Evolutionary conservation across 78 protist species (phyloP).

Genomic region (Dictyostelium capitatum): DNA sequence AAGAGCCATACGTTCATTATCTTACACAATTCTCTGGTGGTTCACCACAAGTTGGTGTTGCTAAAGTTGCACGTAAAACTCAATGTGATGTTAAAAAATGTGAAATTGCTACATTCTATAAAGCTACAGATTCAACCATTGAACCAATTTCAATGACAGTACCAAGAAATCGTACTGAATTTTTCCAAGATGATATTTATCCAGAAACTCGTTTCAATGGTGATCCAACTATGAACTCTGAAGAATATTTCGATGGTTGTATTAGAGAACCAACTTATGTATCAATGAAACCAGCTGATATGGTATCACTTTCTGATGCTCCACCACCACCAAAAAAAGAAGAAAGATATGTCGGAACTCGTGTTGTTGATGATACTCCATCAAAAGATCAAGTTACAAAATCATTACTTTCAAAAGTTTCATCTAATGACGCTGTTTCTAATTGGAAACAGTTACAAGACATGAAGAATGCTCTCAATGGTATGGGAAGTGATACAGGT

Average conservation of each 20-base stretch:
- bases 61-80: conserved; percentile 80
- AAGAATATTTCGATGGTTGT: conserved; percentile 89
- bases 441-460: conserved; percentile 22
- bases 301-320: conserved; percentile 46
- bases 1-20: conserved; percentile 84
- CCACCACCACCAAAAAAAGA: conserved; percentile 68
- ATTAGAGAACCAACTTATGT: conserved; percentile 46
- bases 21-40: conserved; percentile 69
- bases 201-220: conserved; percentile 81
- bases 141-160: conserved; percentile 87
- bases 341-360: background rate
- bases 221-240: conserved; percentile 83
- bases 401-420: conserved; percentile 17
- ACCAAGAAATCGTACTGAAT: conserved; percentile 87
- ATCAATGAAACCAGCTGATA: conserved; percentile 53
- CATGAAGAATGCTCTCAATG: background rate
- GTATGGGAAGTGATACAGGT: background rate
- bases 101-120: conserved; percentile 84
- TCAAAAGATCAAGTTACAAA: conserved; percentile 35
- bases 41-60: conserved; percentile 78
- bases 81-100: conserved; percentile 76
- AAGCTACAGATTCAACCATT: conserved; percentile 58
- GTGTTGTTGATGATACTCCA: conserved; percentile 53
- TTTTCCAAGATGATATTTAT: conserved; percentile 93
- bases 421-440: background rate